phyloP scores from a whole-genome alignment of 805 yeast species.

The Metschnikowia reukaufii region DNA sequence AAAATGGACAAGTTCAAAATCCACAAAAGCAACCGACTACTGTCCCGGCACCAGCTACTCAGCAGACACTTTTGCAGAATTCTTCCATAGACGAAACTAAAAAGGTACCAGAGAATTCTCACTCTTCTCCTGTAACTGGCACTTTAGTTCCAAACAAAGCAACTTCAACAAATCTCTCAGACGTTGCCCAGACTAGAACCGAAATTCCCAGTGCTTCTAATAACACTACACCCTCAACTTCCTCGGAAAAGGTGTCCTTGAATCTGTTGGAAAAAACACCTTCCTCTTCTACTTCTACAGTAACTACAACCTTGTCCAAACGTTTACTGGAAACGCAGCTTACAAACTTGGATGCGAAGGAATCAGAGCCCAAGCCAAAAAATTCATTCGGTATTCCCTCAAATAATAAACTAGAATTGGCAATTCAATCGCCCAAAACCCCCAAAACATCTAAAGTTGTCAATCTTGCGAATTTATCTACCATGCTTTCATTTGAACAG shows the following conservation, averaged over 20 bases:
- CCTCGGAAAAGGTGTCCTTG: not conserved
- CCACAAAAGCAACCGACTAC: too few species aligned
- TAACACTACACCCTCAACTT: not conserved
- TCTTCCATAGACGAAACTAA: too few species aligned
- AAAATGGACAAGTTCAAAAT: too few species aligned
- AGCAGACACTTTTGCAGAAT: too few species aligned
- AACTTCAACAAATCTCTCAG: not conserved
- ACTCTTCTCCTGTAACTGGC: too few species aligned
- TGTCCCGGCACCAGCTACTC: too few species aligned
- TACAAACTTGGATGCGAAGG: not conserved
- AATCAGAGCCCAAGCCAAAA: not conserved
- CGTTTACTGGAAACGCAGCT: not conserved
- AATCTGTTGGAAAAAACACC: too few species aligned
- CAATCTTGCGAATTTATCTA: not conserved
- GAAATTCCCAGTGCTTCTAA: not conserved
- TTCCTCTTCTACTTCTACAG: not conserved
- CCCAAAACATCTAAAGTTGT: not conserved
- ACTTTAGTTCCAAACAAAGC: too few species aligned
- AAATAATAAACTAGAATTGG: not conserved
- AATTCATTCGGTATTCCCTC: not conserved
- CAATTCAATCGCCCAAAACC: not conserved
- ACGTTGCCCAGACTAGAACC: too few species aligned
- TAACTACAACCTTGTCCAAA: not conserved
- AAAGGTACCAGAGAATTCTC: not conserved
- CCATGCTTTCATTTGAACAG: not conserved